Conservation (phyloP, 148 eudicot species). For the Tetragonia tetragonoides region DNA sequence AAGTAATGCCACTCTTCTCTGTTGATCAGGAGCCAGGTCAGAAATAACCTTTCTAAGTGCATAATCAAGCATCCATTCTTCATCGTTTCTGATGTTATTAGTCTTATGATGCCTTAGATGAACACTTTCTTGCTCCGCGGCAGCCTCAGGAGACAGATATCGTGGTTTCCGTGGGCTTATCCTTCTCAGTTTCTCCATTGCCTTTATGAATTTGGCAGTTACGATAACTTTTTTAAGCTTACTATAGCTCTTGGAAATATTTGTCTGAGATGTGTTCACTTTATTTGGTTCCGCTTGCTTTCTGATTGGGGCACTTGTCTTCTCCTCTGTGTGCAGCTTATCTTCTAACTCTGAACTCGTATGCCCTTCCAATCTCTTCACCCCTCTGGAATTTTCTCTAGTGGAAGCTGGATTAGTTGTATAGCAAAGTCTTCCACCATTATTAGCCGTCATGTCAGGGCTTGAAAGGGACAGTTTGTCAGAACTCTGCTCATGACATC, state of each 20-base stretch:
- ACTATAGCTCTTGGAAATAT: constrained; percentile 54
- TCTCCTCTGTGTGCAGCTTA: constrained; percentile 1
- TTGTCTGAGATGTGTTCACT: constrained; percentile 33
- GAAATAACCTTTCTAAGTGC: constrained; percentile 73
- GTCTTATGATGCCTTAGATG: constrained; percentile 50
- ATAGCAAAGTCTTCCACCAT: background rate
- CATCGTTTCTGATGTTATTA: constrained; percentile 52
- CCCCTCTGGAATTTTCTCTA: background rate
- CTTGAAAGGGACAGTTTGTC: constrained; percentile 17
- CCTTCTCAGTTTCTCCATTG: constrained; percentile 66
- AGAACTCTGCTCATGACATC: constrained; percentile 22
- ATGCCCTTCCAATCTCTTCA: constrained; percentile 15
- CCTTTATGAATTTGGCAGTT: constrained; percentile 63
- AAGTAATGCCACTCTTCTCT: constrained; percentile 38
- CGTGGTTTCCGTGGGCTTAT: constrained; percentile 47
- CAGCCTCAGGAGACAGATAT: constrained; percentile 36
- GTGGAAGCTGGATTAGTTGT: constrained; percentile 14
- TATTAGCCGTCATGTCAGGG: constrained; percentile 3
- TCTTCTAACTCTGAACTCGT: constrained; percentile 27
- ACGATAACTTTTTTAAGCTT: constrained; percentile 64
- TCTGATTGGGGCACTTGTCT: constrained; percentile 15
- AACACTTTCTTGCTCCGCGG: constrained; percentile 55
- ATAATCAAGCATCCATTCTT: constrained; percentile 94
- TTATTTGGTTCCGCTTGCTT: constrained; percentile 24
- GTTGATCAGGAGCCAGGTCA: constrained; percentile 53